Conservation (phyloP, 306 rosid genomes). For the Vicia faba region DNA sequence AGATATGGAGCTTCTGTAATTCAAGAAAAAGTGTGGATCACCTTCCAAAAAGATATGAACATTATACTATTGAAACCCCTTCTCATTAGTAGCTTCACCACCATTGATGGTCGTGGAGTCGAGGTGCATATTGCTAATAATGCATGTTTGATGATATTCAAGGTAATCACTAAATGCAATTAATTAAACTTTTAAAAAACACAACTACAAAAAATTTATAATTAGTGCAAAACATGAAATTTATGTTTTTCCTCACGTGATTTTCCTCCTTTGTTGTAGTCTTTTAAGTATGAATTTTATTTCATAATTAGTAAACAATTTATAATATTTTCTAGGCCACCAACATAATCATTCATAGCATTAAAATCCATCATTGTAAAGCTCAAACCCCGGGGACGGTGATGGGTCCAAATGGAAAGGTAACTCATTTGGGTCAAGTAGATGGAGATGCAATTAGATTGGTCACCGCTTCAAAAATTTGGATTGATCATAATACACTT, state of each 20-base stretch:
- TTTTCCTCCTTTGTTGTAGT: neutral
- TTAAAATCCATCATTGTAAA: conserved; percentile 38
- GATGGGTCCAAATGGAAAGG: conserved; percentile 45
- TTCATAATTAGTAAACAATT: neutral
- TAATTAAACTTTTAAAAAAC: no score
- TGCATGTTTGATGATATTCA: conserved; percentile 22
- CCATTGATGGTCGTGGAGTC: neutral
- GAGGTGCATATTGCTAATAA: neutral
- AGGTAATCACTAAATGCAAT: conserved; percentile 10
- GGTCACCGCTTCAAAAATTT: conserved; percentile 34
- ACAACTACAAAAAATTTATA: no score
- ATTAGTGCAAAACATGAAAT: no score
- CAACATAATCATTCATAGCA: conserved; percentile 36
- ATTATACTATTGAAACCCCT: conserved; percentile 35
- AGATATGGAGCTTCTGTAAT: conserved; percentile 41
- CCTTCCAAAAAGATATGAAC: conserved; percentile 37
- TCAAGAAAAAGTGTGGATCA: conserved; percentile 17
- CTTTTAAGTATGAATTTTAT: neutral
- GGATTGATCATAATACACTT: conserved; percentile 16
- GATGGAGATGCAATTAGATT: conserved; percentile 47
- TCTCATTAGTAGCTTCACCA: conserved; percentile 31
- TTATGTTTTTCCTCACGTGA: neutral
- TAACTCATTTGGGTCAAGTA: conserved; percentile 37
- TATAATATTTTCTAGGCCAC: conserved; percentile 8
- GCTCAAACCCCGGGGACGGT: conserved; percentile 16